Evolutionary conservation across 345 rosid species (phyloP), one percentile per base, ranked within the genome.

Genomic region (Pugionium cornutum): DNA sequence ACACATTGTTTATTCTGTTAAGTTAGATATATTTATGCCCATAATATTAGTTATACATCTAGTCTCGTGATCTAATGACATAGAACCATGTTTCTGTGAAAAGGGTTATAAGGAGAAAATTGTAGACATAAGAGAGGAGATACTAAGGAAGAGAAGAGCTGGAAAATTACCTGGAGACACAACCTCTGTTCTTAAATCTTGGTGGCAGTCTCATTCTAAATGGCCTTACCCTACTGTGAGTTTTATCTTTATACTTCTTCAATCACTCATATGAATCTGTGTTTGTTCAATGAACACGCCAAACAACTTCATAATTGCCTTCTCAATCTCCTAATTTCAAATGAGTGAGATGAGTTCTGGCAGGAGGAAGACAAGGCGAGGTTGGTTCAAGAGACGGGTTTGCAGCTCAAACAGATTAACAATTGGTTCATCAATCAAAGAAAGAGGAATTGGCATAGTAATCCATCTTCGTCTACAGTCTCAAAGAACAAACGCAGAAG

Each of bases 391-490:
- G 97, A 94, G 72, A 94, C 99, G 1, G 99, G 99, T 26, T 70
- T 94, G 80, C 95, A 94, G 50, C 72, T 94, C 58, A 94, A 94
- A 73, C 99, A 94, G 80, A 91, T 94, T 69, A 88, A 94, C 66
- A 94, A 94, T 64, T 94, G 99, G 99, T 94, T 94, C 73, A 94
- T 94, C 72, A 94, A 94, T 70, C 99, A 94, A 64, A 85, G 99
- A 73, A 94, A 94, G 81, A 78, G 99, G 75, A 94, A 94, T 69
- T 94, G 99, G 99, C 95, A 94, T 75, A 91, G 83, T 58, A 91
- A 87, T 70, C 87, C 97, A 63, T 94, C 76, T 73, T 69, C 87
- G 63, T 88, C 99, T 1, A 82, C 89, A 0, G 83, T 72, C 75
- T 67, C 77, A 72, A 94, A 94, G 79, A 88, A 77, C 85, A 94